Evolutionary conservation across 2,329 filamentous ascomycete species (phyloP).

Genomic region (Ophiostoma sp.): DNA sequence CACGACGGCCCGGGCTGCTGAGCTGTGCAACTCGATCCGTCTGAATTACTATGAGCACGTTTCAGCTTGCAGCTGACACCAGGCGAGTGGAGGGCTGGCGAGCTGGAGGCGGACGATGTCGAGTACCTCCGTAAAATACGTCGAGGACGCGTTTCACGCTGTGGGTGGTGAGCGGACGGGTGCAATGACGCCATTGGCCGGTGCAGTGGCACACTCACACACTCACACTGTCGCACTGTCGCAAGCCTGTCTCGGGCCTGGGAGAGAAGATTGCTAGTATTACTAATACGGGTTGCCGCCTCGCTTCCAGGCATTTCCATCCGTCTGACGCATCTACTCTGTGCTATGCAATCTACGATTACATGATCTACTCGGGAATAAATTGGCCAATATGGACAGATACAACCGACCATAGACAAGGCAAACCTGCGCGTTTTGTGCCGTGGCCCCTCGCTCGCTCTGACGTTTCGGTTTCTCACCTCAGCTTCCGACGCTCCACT

Average conservation of each 20-base stretch:
- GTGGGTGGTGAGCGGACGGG: not conserved
- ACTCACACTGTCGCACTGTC: not conserved
- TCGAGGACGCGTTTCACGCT: not conserved
- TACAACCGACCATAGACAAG: no score
- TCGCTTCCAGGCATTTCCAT: no score
- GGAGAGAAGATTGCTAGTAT: not conserved
- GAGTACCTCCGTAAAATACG: not conserved
- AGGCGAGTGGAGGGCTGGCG: not conserved
- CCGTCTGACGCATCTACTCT: no score
- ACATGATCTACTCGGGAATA: no score
- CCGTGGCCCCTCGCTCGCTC: not conserved
- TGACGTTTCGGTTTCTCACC: not conserved
- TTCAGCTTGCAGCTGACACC: constrained; percentile 1
- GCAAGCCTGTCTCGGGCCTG: not conserved
- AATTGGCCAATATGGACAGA: no score
- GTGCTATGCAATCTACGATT: no score
- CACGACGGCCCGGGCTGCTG: not conserved
- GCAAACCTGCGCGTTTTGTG: not conserved
- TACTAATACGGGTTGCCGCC: not conserved
- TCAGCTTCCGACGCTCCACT: not conserved
- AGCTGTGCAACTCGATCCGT: not conserved
- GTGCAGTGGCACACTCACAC: not conserved
- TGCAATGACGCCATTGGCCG: constrained; percentile 12
- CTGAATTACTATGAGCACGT: constrained; percentile 8
- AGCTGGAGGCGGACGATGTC: not conserved